Evolutionary conservation across 2,329 filamentous ascomycete species (phyloP).

Genomic region (Aspergillus sclerotialis): DNA sequence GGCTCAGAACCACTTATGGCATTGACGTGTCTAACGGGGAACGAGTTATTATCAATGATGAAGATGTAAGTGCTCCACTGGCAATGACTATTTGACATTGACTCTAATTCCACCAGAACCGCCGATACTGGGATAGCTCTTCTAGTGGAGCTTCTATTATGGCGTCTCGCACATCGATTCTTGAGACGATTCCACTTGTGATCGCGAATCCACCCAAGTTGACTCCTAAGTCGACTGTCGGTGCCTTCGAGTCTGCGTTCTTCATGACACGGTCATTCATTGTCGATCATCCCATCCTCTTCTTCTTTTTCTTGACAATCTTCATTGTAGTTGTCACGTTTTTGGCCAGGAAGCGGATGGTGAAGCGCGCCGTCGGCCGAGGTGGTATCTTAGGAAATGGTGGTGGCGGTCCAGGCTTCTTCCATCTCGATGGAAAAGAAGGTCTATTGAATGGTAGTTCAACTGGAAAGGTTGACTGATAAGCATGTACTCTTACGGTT

Average conservation of each 20-base stretch:
- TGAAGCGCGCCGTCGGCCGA: constrained; percentile 19
- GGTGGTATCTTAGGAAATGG: constrained; percentile 31
- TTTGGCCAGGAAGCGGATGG: constrained; percentile 25
- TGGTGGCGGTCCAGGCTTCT: constrained; percentile 34
- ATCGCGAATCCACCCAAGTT: constrained; percentile 43
- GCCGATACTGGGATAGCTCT: constrained; percentile 90
- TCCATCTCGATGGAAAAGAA: constrained; percentile 44
- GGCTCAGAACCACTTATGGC: constrained; percentile 91
- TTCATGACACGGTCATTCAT: constrained; percentile 40
- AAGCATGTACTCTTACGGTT: constrained; percentile 25
- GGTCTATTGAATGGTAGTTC: constrained; percentile 36
- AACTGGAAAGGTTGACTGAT: constrained; percentile 43
- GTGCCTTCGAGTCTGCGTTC: constrained; percentile 39
- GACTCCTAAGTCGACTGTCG: constrained; percentile 43
- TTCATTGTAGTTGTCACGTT: constrained; percentile 26
- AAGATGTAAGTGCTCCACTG: constrained; percentile 64
- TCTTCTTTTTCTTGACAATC: constrained; percentile 32
- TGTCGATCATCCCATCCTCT: constrained; percentile 37
- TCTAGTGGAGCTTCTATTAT: constrained; percentile 85
- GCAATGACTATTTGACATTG: constrained; percentile 1
- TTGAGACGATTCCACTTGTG: constrained; percentile 63
- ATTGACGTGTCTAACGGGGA: constrained; percentile 81
- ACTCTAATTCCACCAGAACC: constrained; percentile 55
- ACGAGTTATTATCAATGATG: constrained; percentile 91
- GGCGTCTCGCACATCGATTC: constrained; percentile 79